phyloP scores from a whole-genome alignment of 2,329 filamentous ascomycete genomes.

The Cladosporium sp. region DNA sequence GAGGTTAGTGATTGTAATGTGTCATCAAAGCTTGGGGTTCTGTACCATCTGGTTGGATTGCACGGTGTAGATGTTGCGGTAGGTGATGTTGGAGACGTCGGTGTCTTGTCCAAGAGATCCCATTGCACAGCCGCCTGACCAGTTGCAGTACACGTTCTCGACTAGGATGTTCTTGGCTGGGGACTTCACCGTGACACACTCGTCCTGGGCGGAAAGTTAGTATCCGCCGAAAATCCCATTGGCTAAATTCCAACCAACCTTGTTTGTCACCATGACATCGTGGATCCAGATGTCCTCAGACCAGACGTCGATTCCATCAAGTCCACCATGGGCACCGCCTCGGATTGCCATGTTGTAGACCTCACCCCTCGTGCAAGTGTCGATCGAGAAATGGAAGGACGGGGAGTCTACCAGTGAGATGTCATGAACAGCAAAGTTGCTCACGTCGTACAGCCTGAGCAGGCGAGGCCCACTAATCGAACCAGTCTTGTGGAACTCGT shows the following conservation, averaged over 20 bases:
- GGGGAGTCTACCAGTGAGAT: conserved; percentile 52
- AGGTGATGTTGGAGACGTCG: conserved; percentile 54
- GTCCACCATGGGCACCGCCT: conserved; percentile 52
- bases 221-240: not conserved
- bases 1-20: not conserved
- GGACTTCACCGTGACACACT: conserved; percentile 60
- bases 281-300: conserved; percentile 59
- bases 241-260: conserved; percentile 35
- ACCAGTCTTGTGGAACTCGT: conserved; percentile 47
- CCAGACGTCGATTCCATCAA: conserved; percentile 60
- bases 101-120: conserved; percentile 54
- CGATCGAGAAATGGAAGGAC: conserved; percentile 52
- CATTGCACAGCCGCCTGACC: conserved; percentile 59
- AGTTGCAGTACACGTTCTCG: conserved; percentile 63
- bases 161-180: conserved; percentile 57
- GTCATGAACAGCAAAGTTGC: conserved; percentile 53
- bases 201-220: conserved; percentile 38
- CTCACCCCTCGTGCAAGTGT: conserved; percentile 54
- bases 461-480: conserved; percentile 46
- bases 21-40: not conserved
- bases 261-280: conserved; percentile 62
- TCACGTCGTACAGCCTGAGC: conserved; percentile 47
- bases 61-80: conserved; percentile 60
- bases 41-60: conserved; percentile 61
- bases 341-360: conserved; percentile 58